Conservation (phyloP, 2,329 filamentous ascomycete genomes). For the Beauveria scarabaeidicola region DNA sequence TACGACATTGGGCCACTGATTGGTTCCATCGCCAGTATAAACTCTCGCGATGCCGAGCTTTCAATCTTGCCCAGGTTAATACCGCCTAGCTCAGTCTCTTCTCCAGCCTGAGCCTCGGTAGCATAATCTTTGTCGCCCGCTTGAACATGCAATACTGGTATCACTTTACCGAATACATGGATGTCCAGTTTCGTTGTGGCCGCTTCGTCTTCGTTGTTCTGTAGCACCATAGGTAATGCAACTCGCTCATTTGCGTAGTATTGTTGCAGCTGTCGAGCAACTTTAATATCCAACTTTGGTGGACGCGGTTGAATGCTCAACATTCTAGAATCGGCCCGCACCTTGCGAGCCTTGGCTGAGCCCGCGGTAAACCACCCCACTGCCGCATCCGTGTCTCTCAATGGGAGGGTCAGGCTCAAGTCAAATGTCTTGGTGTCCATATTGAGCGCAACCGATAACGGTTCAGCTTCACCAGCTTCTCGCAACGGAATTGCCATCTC, state of each 20-base stretch:
- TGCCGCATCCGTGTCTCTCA: slow-evolving; percentile 33
- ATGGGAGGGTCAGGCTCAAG: slow-evolving; percentile 55
- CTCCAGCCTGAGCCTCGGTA: slow-evolving; percentile 25
- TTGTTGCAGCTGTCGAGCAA: slow-evolving; percentile 54
- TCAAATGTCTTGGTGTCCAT: slow-evolving; percentile 59
- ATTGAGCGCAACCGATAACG: slow-evolving; percentile 53
- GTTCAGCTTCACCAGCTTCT: slow-evolving; percentile 70
- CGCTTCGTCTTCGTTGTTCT: slow-evolving; percentile 77
- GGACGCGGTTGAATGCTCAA: slow-evolving; percentile 79
- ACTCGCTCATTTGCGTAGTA: slow-evolving; percentile 83
- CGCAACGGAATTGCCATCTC: slow-evolving; percentile 65
- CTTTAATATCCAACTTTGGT: slow-evolving; percentile 75
- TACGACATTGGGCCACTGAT: slow-evolving; percentile 45
- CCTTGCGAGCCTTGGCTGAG: slow-evolving; percentile 35
- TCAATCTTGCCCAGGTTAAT: slow-evolving; percentile 39
- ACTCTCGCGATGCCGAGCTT: slow-evolving; percentile 32
- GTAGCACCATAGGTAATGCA: slow-evolving; percentile 56
- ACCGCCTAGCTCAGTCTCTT: slow-evolving; percentile 35
- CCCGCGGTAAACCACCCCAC: slow-evolving; percentile 43
- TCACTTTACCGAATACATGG: slow-evolving; percentile 51
- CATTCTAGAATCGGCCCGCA: slow-evolving; percentile 40
- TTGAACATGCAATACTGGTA: slow-evolving; percentile 38
- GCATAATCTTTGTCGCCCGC: slow-evolving; percentile 26
- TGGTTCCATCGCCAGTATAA: slow-evolving; percentile 42
- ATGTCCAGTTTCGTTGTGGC: slow-evolving; percentile 64